These are phyloP conservation scores for Capsicum rhomboideum DNA, from an alignment of 257 asterid species.

Conservation along the genomic window DNA sequence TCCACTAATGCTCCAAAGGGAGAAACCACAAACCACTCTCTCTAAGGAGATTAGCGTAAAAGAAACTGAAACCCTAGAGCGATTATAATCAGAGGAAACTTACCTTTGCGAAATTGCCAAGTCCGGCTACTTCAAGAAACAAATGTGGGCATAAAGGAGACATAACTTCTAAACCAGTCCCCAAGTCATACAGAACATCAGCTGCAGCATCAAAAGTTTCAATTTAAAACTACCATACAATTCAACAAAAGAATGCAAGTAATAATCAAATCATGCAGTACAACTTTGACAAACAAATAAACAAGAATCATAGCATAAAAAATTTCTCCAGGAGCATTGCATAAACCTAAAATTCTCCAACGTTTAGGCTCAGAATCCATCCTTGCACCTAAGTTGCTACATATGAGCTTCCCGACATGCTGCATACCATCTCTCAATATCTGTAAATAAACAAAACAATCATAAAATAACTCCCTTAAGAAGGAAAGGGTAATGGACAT, in stretches of 20 bases:
- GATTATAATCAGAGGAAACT: background rate
- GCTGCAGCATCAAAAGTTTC: conserved; percentile 47
- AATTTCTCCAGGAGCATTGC: background rate
- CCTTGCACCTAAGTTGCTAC: conserved; percentile 94
- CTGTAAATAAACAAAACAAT: conserved; percentile 32
- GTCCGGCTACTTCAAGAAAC: conserved; percentile 98
- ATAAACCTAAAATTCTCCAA: conserved; percentile 87
- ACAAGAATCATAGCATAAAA: background rate
- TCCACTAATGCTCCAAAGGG: background rate
- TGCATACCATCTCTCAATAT: conserved; percentile 94
- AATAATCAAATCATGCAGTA: background rate
- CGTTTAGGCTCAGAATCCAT: conserved; percentile 99
- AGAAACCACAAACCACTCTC: background rate
- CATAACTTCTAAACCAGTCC: conserved; percentile 85
- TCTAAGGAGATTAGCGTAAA: background rate
- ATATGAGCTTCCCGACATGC: conserved; percentile 88
- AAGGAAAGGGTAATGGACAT: background rate
- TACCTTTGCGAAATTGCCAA: conserved; percentile 96
- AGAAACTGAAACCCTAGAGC: background rate
- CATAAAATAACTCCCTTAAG: background rate
- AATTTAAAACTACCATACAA: conserved; percentile 14
- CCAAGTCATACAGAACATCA: conserved; percentile 91
- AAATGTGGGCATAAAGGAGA: conserved; percentile 96
- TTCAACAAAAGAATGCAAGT: background rate
- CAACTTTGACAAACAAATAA: background rate